Percentiles rank a stretch among this genome's conserved stretches.
These are phyloP conservation scores for Fusarium cyanostomum DNA, from an alignment of 2,329 filamentous ascomycete species.

Conservation along the genomic window DNA sequence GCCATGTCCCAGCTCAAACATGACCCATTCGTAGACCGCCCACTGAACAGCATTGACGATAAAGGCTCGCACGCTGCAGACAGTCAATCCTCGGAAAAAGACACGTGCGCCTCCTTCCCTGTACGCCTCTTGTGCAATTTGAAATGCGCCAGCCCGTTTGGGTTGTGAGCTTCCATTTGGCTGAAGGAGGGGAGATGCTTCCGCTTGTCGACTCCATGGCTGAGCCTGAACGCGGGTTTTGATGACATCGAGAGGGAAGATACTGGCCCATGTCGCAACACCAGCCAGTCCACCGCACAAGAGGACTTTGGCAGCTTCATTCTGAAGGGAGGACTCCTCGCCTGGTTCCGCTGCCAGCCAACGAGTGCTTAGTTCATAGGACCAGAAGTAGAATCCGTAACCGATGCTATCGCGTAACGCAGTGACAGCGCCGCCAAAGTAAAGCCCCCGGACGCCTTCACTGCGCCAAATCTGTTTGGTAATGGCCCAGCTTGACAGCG, in stretches of 20 bases:
- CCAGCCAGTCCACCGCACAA: conserved; percentile 89
- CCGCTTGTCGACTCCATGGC: conserved; percentile 41
- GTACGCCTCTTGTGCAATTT: conserved; percentile 74
- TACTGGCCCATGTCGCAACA: conserved; percentile 85
- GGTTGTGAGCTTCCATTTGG: conserved; percentile 36
- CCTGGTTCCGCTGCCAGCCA: conserved; percentile 52
- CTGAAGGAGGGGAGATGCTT: conserved; percentile 26
- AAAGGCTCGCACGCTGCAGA: conserved; percentile 89
- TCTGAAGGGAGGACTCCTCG: conserved; percentile 42
- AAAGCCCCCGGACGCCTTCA: conserved; percentile 75
- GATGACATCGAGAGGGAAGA: conserved; percentile 91
- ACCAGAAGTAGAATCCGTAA: conserved; percentile 99
- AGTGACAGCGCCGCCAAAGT: conserved; percentile 83
- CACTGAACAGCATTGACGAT: conserved; percentile 94
- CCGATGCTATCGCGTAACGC: conserved; percentile 85
- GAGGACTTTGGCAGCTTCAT: conserved; percentile 71
- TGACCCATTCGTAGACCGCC: conserved; percentile 91
- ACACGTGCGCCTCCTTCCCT: conserved; percentile 66
- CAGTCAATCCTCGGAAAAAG: conserved; percentile 78
- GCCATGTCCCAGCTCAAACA: conserved; percentile 62
- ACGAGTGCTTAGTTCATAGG: conserved; percentile 79
- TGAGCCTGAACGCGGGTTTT: conserved; percentile 94
- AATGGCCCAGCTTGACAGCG: conserved; percentile 69
- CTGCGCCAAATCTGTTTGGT: conserved; percentile 67
- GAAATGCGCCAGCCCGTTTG: conserved; percentile 61